These are phyloP conservation scores for Glebionis coronaria DNA, from an alignment of 129 eudicot genomes.

Conservation along the genomic window DNA sequence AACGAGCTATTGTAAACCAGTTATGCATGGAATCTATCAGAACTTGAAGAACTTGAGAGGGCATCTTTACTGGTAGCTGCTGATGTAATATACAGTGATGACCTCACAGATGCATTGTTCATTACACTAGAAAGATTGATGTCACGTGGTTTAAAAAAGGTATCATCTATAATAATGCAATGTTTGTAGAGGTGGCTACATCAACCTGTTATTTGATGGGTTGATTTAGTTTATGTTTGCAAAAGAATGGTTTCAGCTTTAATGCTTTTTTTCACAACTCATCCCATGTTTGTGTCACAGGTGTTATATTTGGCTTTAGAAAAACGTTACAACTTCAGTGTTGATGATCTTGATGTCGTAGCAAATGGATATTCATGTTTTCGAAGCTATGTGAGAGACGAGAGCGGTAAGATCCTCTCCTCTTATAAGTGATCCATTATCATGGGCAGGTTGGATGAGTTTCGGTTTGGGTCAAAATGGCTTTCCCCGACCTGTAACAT, in stretches of 20 bases:
- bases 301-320: constrained; percentile 84
- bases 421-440: not conserved
- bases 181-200: no score
- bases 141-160: constrained; percentile 55
- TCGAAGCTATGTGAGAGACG: constrained; percentile 53
- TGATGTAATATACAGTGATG: constrained; percentile 91
- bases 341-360: constrained; percentile 69
- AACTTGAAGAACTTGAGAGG: constrained; percentile 53
- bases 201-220: not conserved
- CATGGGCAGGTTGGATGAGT: not conserved
- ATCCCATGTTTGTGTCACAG: constrained; percentile 29
- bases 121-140: constrained; percentile 50
- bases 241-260: not conserved
- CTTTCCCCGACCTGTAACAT: no score
- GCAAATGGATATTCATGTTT: constrained; percentile 92
- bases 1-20: constrained; percentile 31
- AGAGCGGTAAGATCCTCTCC: constrained; percentile 33
- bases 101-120: constrained; percentile 86
- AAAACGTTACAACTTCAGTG: constrained; percentile 83
- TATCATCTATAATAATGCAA: constrained; percentile 5
- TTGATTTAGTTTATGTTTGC: not conserved
- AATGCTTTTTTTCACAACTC: not conserved
- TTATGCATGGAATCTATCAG: constrained; percentile 59
- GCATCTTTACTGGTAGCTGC: constrained; percentile 91
- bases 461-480: not conserved